A percentile compares a stretch with the other conserved stretches of the same genome.
Evolutionary conservation across 2,329 filamentous ascomycete species (phyloP).

Genomic region (Apiospora marii): DNA sequence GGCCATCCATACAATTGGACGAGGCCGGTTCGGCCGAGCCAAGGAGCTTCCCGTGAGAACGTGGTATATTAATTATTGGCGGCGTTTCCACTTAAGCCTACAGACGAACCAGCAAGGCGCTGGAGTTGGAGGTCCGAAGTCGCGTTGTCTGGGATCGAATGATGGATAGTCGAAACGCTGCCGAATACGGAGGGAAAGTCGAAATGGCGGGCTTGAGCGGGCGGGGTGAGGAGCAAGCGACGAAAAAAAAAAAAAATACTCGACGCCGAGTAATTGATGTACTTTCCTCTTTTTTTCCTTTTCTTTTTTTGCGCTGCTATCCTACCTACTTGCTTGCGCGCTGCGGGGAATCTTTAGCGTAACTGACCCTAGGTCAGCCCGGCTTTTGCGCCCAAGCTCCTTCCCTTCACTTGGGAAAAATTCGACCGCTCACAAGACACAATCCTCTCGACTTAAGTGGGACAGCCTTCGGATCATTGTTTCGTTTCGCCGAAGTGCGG

Average conservation of each 20-base stretch:
- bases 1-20: conserved; percentile 55
- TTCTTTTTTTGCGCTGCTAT: background rate
- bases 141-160: conserved; percentile 28
- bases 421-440: conserved; percentile 3
- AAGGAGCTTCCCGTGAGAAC: conserved; percentile 24
- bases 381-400: conserved; percentile 4
- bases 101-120: conserved; percentile 18
- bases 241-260: conserved; percentile 11
- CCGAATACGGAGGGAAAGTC: conserved; percentile 23
- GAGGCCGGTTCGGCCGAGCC: conserved; percentile 21
- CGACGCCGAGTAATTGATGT: background rate
- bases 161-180: conserved; percentile 26
- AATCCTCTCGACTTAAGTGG: background rate
- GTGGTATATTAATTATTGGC: conserved; percentile 5
- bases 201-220: conserved; percentile 22
- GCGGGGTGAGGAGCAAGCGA: conserved; percentile 17
- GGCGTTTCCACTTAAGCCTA: conserved; percentile 24
- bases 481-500: conserved; percentile 11
- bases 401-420: background rate
- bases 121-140: conserved; percentile 28
- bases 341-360: conserved; percentile 12
- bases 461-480: conserved; percentile 11
- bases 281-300: background rate
- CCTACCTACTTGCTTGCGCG: background rate
- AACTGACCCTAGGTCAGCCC: background rate